Conservation (phyloP, 2,329 filamentous ascomycete species). For the Aspergillus uvarum region DNA sequence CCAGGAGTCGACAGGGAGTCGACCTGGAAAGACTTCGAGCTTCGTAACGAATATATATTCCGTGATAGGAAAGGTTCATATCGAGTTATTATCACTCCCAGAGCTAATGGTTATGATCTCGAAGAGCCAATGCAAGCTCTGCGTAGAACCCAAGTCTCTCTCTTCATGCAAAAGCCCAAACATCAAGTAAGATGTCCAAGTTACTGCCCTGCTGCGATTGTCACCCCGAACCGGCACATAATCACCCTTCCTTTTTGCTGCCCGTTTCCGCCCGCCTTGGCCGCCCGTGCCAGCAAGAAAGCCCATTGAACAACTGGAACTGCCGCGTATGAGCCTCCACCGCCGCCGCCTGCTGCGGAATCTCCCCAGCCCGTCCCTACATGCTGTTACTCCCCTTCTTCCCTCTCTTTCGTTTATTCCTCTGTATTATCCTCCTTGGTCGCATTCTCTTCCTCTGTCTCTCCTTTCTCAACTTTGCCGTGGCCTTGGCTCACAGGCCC, state of each 20-base stretch:
- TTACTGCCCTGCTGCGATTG: background rate
- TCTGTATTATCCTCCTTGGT: slow-evolving; percentile 10
- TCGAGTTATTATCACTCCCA: too few relatives aligned
- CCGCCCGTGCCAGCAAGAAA: background rate
- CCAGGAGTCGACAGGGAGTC: too few relatives aligned
- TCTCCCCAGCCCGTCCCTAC: slow-evolving; percentile 8
- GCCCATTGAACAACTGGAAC: background rate
- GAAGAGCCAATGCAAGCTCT: too few relatives aligned
- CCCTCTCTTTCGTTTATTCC: slow-evolving; percentile 13
- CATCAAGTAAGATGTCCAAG: too few relatives aligned
- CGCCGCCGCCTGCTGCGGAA: background rate
- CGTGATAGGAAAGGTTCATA: too few relatives aligned
- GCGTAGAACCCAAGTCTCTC: too few relatives aligned
- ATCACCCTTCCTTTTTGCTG: background rate
- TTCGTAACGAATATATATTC: too few relatives aligned
- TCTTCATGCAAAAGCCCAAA: too few relatives aligned
- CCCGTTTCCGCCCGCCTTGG: background rate
- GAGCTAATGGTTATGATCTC: too few relatives aligned
- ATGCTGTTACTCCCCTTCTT: slow-evolving; percentile 13
- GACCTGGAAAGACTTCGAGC: too few relatives aligned
- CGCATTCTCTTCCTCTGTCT: slow-evolving; percentile 15
- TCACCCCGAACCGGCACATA: background rate
- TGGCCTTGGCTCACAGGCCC: slow-evolving; percentile 23
- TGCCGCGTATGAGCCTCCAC: background rate
- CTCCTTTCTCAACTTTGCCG: slow-evolving; percentile 15